Percentiles rank a stretch among this genome's conserved stretches.
phyloP scores from a whole-genome alignment of 2,329 filamentous ascomycete species.

The Phoma sp. region DNA sequence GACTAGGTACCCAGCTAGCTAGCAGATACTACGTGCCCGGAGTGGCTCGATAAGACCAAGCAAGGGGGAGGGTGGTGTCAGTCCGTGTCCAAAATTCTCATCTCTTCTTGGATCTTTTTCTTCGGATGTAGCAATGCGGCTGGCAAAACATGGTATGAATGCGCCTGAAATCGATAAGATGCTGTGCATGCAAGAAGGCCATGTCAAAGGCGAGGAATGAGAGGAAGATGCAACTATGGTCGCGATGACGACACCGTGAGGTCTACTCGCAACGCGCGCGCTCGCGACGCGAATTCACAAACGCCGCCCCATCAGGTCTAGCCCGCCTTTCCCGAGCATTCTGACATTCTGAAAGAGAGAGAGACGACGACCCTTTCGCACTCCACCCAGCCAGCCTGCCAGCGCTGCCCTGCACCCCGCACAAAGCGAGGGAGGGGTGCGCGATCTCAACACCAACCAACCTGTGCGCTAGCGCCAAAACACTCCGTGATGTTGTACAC shows the following conservation, averaged over 20 bases:
- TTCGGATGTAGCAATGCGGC: constrained; percentile 19
- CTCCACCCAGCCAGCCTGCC: not conserved
- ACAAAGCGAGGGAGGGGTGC: constrained; percentile 6
- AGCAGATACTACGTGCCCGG: constrained; percentile 20
- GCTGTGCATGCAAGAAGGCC: not conserved
- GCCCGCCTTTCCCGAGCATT: not conserved
- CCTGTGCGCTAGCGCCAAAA: constrained; percentile 1
- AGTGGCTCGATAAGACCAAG: constrained; percentile 31
- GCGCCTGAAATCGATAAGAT: constrained; percentile 8
- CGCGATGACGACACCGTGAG: constrained; percentile 26
- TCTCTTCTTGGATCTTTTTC: too few relatives aligned
- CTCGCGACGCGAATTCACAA: not conserved
- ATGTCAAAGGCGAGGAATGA: not conserved
- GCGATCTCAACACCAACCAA: constrained; percentile 2
- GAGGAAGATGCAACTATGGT: not conserved
- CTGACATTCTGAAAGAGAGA: too few relatives aligned
- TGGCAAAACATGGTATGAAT: constrained; percentile 27
- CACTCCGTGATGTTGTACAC: constrained; percentile 4
- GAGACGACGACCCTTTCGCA: not conserved
- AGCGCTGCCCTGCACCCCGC: constrained; percentile 4
- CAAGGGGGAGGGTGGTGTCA: constrained; percentile 24
- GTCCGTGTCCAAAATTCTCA: too few relatives aligned
- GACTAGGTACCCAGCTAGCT: constrained; percentile 4
- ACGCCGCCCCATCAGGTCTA: constrained; percentile 7
- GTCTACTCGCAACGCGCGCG: not conserved